These are phyloP conservation scores for Botryotinia globosa DNA, from an alignment of 2,329 filamentous ascomycete species.

Conservation along the genomic window DNA sequence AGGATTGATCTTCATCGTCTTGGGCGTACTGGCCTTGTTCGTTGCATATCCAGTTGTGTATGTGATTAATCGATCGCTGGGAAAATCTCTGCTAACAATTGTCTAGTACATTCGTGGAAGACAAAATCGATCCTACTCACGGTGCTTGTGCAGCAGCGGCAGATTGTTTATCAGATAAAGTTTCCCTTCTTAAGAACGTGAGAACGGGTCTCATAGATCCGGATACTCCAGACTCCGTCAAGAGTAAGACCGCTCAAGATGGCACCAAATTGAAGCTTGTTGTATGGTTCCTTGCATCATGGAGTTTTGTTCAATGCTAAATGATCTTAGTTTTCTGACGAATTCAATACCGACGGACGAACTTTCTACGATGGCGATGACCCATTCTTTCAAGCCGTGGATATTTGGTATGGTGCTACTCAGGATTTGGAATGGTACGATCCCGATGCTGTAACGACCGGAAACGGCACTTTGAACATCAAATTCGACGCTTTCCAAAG, in stretches of 20 bases:
- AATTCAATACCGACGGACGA: slow-evolving; percentile 65
- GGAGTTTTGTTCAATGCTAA: slow-evolving; percentile 14
- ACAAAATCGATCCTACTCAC: slow-evolving; percentile 33
- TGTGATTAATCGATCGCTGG: slow-evolving; percentile 36
- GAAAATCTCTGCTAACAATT: slow-evolving; percentile 29
- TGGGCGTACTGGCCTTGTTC: slow-evolving; percentile 63
- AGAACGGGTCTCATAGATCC: slow-evolving; percentile 62
- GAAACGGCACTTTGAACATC: slow-evolving; percentile 60
- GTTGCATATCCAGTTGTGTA: slow-evolving; percentile 70
- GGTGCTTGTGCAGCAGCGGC: slow-evolving; percentile 41
- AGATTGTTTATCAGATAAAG: slow-evolving; percentile 39
- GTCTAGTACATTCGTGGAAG: slow-evolving; percentile 55
- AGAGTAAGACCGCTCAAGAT: slow-evolving; percentile 53
- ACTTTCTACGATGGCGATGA: slow-evolving; percentile 72
- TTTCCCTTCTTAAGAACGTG: slow-evolving; percentile 56
- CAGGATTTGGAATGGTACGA: slow-evolving; percentile 70
- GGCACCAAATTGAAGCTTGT: slow-evolving; percentile 63
- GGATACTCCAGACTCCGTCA: slow-evolving; percentile 59
- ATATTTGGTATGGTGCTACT: slow-evolving; percentile 71
- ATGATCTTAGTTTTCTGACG: slow-evolving; percentile 59
- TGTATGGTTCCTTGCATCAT: slow-evolving; percentile 42
- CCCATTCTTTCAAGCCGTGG: slow-evolving; percentile 64
- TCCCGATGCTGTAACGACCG: slow-evolving; percentile 62
- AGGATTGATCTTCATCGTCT: slow-evolving; percentile 55
- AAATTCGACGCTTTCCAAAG: slow-evolving; percentile 63